Percentiles rank a stretch among this genome's conserved stretches.
Evolutionary conservation across 163 green algal genomes (phyloP).

Genomic region (Volvox carteri): DNA sequence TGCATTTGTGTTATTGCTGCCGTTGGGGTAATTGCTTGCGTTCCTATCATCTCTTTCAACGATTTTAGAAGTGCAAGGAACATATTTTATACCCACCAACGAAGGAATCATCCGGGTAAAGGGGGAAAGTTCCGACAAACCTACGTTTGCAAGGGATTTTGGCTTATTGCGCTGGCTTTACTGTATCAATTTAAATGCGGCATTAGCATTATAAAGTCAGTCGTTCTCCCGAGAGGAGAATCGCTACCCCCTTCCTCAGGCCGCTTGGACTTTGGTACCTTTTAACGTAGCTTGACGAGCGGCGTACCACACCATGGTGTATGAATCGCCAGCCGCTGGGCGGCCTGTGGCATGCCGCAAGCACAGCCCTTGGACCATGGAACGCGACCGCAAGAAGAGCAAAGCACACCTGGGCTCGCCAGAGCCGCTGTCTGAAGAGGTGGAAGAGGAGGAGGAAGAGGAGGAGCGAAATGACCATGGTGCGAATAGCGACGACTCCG

Average conservation of each 20-base stretch:
- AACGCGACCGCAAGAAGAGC: constrained; percentile 38
- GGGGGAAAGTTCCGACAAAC: not conserved
- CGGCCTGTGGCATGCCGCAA: constrained; percentile 11
- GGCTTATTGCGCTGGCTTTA: not conserved
- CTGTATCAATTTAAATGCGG: not conserved
- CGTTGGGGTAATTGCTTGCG: not conserved
- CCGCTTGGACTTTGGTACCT: not conserved
- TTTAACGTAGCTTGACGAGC: not conserved
- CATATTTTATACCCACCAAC: not conserved
- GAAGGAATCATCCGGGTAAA: not conserved
- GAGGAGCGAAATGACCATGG: constrained; percentile 32
- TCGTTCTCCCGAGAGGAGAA: not conserved
- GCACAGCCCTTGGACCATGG: constrained; percentile 37
- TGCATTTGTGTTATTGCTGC: not conserved
- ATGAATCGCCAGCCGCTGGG: constrained; percentile 29
- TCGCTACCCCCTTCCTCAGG: not conserved
- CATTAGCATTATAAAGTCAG: not conserved
- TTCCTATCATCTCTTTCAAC: not conserved
- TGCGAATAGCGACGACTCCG: constrained; percentile 3
- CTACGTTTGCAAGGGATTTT: not conserved
- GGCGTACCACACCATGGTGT: constrained; percentile 5
- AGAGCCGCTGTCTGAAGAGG: constrained; percentile 14
- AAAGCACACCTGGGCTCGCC: constrained; percentile 30
- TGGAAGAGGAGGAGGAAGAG: constrained; percentile 40
- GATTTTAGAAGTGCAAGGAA: not conserved